Evolutionary conservation across 257 asterid genomes (phyloP), one percentile per base, ranked within the genome.

Genomic region (Solanum pimpinellifolium): DNA sequence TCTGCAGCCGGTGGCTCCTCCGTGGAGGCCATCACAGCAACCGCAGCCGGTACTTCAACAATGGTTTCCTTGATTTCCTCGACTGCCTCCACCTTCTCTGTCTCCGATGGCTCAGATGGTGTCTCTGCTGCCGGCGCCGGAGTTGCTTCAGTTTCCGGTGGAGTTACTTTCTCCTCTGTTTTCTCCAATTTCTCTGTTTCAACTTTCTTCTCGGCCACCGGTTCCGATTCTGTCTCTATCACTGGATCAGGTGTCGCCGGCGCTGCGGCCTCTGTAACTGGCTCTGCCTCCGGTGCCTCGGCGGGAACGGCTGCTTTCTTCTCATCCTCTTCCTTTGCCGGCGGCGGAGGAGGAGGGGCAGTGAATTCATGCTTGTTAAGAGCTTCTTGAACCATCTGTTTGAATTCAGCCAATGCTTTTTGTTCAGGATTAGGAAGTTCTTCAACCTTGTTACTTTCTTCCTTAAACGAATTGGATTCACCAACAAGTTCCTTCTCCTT

Each of bases 351-450:
- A 0, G 94, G 98, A 0, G 98, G 98, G 4, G 96, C 89, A 31
- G 98, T 94, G 92, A 97, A 97, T 37, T 94, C 98, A 46, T 91
- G 96, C 89, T 94, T 97, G 87, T 89, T 88, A 84, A 97, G 94
- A 2, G 99, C 98, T 75, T 93, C 95, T 86, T 88, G 95, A 81
- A 96, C 91, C 90, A 95, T 66, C 77, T 69, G 65, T 47, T 96
- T 96, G 91, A 96, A 91, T 62, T 97, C 99, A 78, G 96, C 99
- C 90, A 97, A 83, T n/a, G 98, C 98, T 47, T 94, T 94, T 91
- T 95, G 94, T 25, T 97, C 94, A 3, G 98, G 99, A 82, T 95
- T 97, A 14, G 96, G 93, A 8, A 95, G 96, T 76, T 97, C 99
- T 42, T 92, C 98, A 39, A 92, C 97, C 85, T 94, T 94, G 93